phyloP scores from a whole-genome alignment of 352 stramenopile genomes.

The Globisporangium camurandrum region DNA sequence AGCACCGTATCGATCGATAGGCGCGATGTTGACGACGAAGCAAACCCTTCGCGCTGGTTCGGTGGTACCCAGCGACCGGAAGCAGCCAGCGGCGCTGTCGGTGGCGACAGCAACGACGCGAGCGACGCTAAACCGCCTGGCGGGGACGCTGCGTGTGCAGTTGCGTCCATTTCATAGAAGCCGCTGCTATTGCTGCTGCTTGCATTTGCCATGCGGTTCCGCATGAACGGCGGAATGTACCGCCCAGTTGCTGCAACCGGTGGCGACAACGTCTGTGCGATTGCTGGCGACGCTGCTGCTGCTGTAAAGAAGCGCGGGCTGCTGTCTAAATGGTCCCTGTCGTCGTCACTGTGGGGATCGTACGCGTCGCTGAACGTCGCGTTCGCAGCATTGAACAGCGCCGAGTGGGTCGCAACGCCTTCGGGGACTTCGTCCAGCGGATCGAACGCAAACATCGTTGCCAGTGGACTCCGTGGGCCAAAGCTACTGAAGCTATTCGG shows the following conservation, averaged over 20 bases:
- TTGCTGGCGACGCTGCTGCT: slow-evolving; percentile 15
- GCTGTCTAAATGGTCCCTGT: slow-evolving; percentile 20
- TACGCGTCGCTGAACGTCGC: slow-evolving; percentile 17
- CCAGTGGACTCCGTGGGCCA: slow-evolving; percentile 59
- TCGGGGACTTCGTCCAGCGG: slow-evolving; percentile 58
- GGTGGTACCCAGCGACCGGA: slow-evolving; percentile 44
- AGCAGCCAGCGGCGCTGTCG: too few species aligned
- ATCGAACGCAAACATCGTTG: slow-evolving; percentile 67
- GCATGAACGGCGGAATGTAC: slow-evolving; percentile 67
- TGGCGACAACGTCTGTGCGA: slow-evolving; percentile 49
- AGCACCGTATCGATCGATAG: slow-evolving; percentile 34
- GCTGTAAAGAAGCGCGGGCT: neutral
- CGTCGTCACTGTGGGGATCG: slow-evolving; percentile 9
- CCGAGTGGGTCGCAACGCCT: slow-evolving; percentile 9
- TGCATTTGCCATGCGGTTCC: slow-evolving; percentile 28
- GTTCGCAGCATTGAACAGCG: too few species aligned
- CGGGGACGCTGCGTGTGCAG: too few species aligned
- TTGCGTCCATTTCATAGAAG: too few species aligned
- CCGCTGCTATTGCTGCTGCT: too few species aligned
- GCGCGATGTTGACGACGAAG: slow-evolving; percentile 16
- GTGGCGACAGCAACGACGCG: slow-evolving; percentile 24
- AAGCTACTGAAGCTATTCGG: slow-evolving; percentile 47
- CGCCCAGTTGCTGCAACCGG: slow-evolving; percentile 51
- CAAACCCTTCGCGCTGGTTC: slow-evolving; percentile 46
- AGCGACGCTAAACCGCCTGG: neutral